Percentiles rank a stretch among this genome's conserved stretches.
Evolutionary conservation across 331 rosid species (phyloP).

Genomic region (Pyrus hybrid): DNA sequence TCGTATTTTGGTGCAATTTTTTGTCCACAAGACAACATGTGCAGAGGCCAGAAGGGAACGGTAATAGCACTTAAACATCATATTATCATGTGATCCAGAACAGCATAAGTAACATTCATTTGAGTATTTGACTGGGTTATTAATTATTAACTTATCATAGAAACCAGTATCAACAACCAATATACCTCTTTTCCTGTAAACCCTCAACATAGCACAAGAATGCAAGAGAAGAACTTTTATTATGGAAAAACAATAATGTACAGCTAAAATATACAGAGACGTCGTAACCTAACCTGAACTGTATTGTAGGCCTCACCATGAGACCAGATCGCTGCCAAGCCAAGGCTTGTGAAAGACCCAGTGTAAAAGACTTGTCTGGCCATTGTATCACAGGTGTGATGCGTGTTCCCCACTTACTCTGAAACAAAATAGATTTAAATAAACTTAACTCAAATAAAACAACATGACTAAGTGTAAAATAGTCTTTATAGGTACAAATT

Average conservation of each 20-base stretch:
- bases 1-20: too few species aligned
- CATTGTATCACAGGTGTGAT: conserved; percentile 82
- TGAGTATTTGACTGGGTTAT: not conserved
- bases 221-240: not conserved
- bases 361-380: conserved; percentile 94
- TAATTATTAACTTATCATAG: not conserved
- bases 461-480: not conserved
- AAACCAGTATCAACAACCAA: not conserved
- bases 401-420: conserved; percentile 96
- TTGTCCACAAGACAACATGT: not conserved
- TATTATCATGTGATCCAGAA: not conserved
- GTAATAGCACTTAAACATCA: not conserved
- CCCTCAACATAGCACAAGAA: not conserved
- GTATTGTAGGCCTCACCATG: conserved; percentile 81
- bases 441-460: conserved; percentile 14
- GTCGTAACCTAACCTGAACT: conserved; percentile 59
- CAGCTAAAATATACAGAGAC: not conserved
- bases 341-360: conserved; percentile 84
- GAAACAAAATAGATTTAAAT: conserved; percentile 7
- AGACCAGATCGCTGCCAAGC: conserved; percentile 99
- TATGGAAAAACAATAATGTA: not conserved
- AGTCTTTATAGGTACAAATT: not conserved
- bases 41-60: not conserved
- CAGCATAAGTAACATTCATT: not conserved
- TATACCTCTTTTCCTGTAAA: not conserved